A percentile compares a stretch with the other conserved stretches of the same genome.
Evolutionary conservation across 352 stramenopile species (phyloP).

Genomic region (Phytophthora sp.): DNA sequence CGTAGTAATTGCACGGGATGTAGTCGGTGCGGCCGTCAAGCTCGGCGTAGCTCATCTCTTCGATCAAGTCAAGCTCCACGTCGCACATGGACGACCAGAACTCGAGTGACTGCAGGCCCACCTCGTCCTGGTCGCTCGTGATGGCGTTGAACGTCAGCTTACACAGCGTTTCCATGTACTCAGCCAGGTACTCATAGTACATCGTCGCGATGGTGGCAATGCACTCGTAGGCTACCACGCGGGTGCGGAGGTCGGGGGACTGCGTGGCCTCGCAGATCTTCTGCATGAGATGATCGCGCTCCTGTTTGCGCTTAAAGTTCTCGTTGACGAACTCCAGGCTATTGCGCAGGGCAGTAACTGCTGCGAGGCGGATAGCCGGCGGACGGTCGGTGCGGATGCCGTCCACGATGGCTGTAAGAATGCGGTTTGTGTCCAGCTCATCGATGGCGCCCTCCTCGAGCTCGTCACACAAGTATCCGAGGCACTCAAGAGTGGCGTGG

Average conservation of each 20-base stretch:
- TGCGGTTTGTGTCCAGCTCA: slow-evolving; percentile 93
- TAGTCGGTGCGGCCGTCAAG: slow-evolving; percentile 54
- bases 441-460: slow-evolving; percentile 76
- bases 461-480: slow-evolving; percentile 87
- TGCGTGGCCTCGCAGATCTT: slow-evolving; percentile 96
- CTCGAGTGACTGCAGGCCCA: slow-evolving; percentile 96
- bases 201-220: slow-evolving; percentile 94
- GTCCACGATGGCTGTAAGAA: slow-evolving; percentile 97
- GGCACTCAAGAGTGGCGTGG: slow-evolving; percentile 87
- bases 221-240: slow-evolving; percentile 95
- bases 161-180: slow-evolving; percentile 98
- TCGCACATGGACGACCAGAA: slow-evolving; percentile 98
- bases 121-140: slow-evolving; percentile 90
- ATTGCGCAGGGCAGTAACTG: slow-evolving; percentile 93
- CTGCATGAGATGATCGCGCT: slow-evolving; percentile 96
- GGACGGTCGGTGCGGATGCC: slow-evolving; percentile 91
- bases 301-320: slow-evolving; percentile 96
- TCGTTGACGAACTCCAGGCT: slow-evolving; percentile 94
- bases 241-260: slow-evolving; percentile 83
- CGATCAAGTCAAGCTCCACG: slow-evolving; percentile 94
- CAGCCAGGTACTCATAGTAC: slow-evolving; percentile 96
- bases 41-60: slow-evolving; percentile 90
- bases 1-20: slow-evolving; percentile 89
- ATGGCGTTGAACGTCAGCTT: slow-evolving; percentile 96
- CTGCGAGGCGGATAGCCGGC: slow-evolving; percentile 91